These are phyloP conservation scores for Zasmidium citrigriseum DNA, from an alignment of 2,329 filamentous ascomycete species.

Conservation along the genomic window DNA sequence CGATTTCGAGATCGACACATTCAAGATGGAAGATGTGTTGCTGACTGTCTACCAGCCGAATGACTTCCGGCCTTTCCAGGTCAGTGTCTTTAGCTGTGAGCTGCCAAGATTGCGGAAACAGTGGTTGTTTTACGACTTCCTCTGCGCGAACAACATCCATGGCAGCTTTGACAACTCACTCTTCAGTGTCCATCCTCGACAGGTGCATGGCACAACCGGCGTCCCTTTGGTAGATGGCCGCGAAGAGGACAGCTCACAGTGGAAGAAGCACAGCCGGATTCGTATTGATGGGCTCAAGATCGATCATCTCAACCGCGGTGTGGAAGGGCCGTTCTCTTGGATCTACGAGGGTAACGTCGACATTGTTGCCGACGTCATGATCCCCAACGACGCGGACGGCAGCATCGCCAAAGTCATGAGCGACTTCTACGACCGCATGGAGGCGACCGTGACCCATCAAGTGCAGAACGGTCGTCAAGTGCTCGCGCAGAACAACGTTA, in stretches of 20 bases:
- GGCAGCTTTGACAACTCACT: conserved; percentile 93
- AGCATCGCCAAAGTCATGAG: conserved; percentile 91
- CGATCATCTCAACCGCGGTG: conserved; percentile 90
- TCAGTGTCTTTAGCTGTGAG: conserved; percentile 95
- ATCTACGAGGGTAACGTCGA: conserved; percentile 97
- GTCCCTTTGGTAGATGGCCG: conserved; percentile 58
- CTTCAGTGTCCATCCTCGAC: conserved; percentile 94
- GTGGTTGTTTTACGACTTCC: conserved; percentile 96
- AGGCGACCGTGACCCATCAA: conserved; percentile 74
- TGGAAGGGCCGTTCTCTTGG: conserved; percentile 94
- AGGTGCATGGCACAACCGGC: conserved; percentile 78
- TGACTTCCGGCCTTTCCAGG: conserved; percentile 88
- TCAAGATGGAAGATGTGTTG: conserved; percentile 91
- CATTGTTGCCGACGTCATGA: conserved; percentile 93
- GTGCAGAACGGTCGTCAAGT: conserved; percentile 16
- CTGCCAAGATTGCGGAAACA: conserved; percentile 90
- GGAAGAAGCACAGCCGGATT: conserved; percentile 94
- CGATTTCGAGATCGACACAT: conserved; percentile 95
- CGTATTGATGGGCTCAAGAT: conserved; percentile 93
- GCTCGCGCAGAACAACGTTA: conserved; percentile 19
- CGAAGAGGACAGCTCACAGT: conserved; percentile 68
- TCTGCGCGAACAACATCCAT: conserved; percentile 94
- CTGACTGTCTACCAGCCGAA: conserved; percentile 89
- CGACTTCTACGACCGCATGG: conserved; percentile 95
- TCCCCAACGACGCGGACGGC: conserved; percentile 83